Evolutionary conservation across 768 basidiomycete genomes (phyloP), one percentile per base, ranked within the genome.

Genomic region (Termitomyces heimii): DNA sequence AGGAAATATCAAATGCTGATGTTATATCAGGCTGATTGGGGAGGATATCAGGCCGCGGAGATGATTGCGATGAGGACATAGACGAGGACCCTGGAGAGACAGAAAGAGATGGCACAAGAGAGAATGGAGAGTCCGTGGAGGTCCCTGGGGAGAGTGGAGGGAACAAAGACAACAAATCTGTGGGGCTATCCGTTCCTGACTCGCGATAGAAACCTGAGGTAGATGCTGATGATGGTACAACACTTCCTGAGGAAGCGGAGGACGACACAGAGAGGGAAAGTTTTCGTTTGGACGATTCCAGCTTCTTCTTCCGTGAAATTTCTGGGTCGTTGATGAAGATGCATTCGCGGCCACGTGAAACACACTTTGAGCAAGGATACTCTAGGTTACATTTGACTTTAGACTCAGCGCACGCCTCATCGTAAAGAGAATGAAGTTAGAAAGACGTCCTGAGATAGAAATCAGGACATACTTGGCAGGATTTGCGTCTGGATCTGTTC

Each of bases 351-450:
- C 83, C 83, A 58, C 84, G 78, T 48, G 81, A 71, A 40, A 73
- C 71, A 67, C 87, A 89, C 67, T 85, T 84, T 18, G 83, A 79
- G 67, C 87, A 89, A 16, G 87, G 87, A 56, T 75, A 79, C 60
- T 83, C 78, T 7, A 86, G 72, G 66, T 87, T 82, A 68, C 87
- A 89, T 71, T 86, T 88, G 16, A 87, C 80, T 70, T 89, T 88
- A n/a, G 85, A 86, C 61, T 85, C 83, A 3, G 84, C 86, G 67
- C 87, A 89, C 24, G 84, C 81, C n/a, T n/a, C n/a, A n/a, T n/a
- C n/a, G n/a, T n/a, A n/a, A n/a, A n/a, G n/a, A n/a, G n/a, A n/a
- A n/a, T n/a, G n/a, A n/a, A n/a, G n/a, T n/a, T n/a, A n/a, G n/a
- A n/a, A n/a, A n/a, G n/a, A n/a, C n/a, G n/a, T n/a, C n/a, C n/a